These are phyloP conservation scores for Dendrobium officinale DNA, from an alignment of 106 monocot species.

Conservation along the genomic window DNA sequence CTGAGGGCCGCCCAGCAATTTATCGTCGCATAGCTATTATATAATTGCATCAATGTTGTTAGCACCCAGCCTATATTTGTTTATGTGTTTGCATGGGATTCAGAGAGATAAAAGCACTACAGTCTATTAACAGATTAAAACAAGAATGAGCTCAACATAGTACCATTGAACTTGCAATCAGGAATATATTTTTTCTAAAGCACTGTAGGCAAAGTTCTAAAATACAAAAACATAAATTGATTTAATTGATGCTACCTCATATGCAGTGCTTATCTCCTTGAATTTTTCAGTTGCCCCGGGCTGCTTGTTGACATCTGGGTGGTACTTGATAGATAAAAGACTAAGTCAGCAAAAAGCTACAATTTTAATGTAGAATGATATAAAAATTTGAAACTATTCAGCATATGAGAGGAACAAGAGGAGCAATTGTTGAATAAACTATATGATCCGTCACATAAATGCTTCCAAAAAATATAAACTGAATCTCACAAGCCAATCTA, in stretches of 20 bases:
- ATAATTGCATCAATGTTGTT: too few species aligned
- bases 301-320: constrained; percentile 98
- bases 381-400: neutral
- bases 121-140: neutral
- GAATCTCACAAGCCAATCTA: neutral
- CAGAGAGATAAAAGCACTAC: too few species aligned
- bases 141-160: neutral
- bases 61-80: too few species aligned
- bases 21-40: too few species aligned
- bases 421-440: neutral
- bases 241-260: constrained; percentile 61
- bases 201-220: neutral
- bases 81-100: too few species aligned
- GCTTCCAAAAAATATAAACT: neutral
- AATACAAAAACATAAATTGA: neutral
- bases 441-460: neutral
- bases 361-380: constrained; percentile 13
- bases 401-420: neutral
- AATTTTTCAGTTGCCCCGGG: constrained; percentile 97
- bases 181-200: neutral
- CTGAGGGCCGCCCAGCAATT: too few species aligned
- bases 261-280: constrained; percentile 95
- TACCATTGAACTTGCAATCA: neutral
- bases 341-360: constrained; percentile 27
- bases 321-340: constrained; percentile 66